These are phyloP conservation scores for Hortiboletus rubellus DNA, from an alignment of 1,284 basidiomycete genomes.

Conservation along the genomic window DNA sequence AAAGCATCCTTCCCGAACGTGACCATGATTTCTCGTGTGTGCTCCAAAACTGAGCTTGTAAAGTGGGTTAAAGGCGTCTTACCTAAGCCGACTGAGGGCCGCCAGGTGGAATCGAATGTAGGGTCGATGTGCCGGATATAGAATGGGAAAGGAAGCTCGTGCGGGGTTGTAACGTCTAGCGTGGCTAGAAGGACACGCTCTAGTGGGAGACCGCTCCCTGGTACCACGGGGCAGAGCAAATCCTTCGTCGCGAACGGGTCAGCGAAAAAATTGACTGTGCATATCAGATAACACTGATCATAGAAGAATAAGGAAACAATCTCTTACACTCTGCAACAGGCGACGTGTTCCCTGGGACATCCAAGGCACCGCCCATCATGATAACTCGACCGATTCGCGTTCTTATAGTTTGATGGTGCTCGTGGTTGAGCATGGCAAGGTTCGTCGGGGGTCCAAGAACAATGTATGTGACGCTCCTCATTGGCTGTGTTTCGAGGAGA, in stretches of 20 bases:
- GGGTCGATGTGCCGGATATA: constrained; percentile 59
- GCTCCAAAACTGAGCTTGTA: constrained; percentile 76
- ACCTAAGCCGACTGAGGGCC: constrained; percentile 44
- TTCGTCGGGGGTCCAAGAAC: constrained; percentile 90
- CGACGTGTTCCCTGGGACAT: constrained; percentile 89
- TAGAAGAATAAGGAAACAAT: constrained; percentile 8
- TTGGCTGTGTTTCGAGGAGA: constrained; percentile 58
- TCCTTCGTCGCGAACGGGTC: constrained; percentile 86
- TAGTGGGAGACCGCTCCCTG: constrained; percentile 50
- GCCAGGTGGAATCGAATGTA: constrained; percentile 47
- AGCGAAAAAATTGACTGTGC: constrained; percentile 87
- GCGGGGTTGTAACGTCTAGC: constrained; percentile 78
- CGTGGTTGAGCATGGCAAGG: constrained; percentile 67
- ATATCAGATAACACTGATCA: constrained; percentile 2
- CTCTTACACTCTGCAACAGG: constrained; percentile 76
- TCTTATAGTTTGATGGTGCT: constrained; percentile 55
- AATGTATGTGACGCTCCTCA: constrained; percentile 77
- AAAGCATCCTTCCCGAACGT: constrained; percentile 77
- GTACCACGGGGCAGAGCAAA: constrained; percentile 46
- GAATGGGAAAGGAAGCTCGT: constrained; percentile 72
- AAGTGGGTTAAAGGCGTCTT: constrained; percentile 69
- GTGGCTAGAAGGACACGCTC: constrained; percentile 73
- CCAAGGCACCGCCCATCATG: constrained; percentile 96
- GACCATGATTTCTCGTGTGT: constrained; percentile 69
- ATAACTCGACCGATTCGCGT: constrained; percentile 73